phyloP scores from a whole-genome alignment of 225 moss, liverwort and hornwort genomes.

The Sphagnum contortum region DNA sequence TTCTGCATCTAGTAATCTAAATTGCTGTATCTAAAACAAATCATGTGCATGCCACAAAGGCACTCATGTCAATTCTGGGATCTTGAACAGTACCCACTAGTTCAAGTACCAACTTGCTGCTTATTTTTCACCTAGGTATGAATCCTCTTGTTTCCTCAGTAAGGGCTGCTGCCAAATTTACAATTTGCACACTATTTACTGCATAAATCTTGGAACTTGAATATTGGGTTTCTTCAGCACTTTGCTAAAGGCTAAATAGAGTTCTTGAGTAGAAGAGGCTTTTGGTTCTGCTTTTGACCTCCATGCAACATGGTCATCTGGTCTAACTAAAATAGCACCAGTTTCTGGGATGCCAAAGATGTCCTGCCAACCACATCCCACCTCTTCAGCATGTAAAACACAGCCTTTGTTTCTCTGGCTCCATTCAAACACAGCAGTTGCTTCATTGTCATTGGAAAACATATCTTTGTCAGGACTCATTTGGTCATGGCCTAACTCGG shows the following conservation, averaged over 20 bases:
- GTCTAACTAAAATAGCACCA: slow-evolving; percentile 79
- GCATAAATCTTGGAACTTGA: not conserved
- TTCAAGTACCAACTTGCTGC: no score
- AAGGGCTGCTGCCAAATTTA: no score
- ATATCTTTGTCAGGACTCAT: not conserved
- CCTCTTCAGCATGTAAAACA: slow-evolving; percentile 50
- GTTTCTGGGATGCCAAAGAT: slow-evolving; percentile 37
- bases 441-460: slow-evolving; percentile 8
- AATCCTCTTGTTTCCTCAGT: no score
- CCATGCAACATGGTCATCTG: slow-evolving; percentile 94
- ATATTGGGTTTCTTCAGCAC: slow-evolving; percentile 8
- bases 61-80: no score
- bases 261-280: slow-evolving; percentile 13
- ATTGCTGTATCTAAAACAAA: no score
- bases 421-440: slow-evolving; percentile 25
- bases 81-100: no score
- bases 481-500: not conserved
- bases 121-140: no score
- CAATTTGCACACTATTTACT: not conserved
- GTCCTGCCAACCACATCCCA: slow-evolving; percentile 50
- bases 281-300: slow-evolving; percentile 25
- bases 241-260: slow-evolving; percentile 14
- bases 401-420: slow-evolving; percentile 13
- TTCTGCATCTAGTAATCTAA: no score
- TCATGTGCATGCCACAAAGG: no score